Evolutionary conservation across 108 stramenopile species (phyloP), one percentile per base, ranked within the genome.

Genomic region (Licmophora abbreviata): DNA sequence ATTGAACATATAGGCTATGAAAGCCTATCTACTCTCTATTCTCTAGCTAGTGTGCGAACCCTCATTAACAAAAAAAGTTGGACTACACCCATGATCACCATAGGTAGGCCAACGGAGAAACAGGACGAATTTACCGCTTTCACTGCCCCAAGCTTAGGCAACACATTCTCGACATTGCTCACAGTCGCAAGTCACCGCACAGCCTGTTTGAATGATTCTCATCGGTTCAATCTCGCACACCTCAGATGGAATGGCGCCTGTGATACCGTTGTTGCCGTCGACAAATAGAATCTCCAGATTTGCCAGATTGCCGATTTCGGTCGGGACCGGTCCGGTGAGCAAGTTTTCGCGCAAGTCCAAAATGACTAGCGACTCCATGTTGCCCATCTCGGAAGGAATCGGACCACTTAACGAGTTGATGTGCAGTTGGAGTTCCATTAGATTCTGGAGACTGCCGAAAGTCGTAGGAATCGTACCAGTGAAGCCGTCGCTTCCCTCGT

Each of bases 391-490:
- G 18, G 21, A 28, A 15, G 44, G 44, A 2, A 58, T 5, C 14
- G 56, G 22, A 15, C 56, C 56, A 4, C 45, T 28, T 4, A 58
- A 40, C 15, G n/a, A 30, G 34, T 58, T 58, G 44, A 32, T 17
- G n/a, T 9, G 32, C 3, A 58, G 4, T 3, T 48, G 9, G 11
- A 58, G 15, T 7, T 17, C 40, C 24, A 26, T 33, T 15, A 48
- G 32, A 33, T 29, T 48, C 4, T 17, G 27, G 8, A 58, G 36
- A 11, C 15, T 11, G 21, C 46, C 46, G 32, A 58, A 29, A 25
- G 36, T 7, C 17, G 44, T 48, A 14, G 51, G 51, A 24, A 48
- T 58, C n/a, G 44, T 32, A 11, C 10, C 22, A 10, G 7, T 58
- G n/a, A 58, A 25, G 11, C 34, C 12, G 12, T 35, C 12, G 34